phyloP scores from a whole-genome alignment of 140 eudicot species.

The Anethum foeniculum region DNA sequence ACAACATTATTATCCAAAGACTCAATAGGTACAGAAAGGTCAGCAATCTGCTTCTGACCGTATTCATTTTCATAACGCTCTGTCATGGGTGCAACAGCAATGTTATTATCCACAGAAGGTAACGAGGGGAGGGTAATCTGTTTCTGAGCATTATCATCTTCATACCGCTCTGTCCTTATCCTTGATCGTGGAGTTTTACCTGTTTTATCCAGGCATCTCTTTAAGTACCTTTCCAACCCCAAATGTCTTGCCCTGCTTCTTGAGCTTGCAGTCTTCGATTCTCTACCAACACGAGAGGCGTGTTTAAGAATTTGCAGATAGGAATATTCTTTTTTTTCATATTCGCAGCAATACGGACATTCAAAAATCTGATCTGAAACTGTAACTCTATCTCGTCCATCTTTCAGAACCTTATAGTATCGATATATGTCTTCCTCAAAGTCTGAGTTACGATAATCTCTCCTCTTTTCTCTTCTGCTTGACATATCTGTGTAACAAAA shows the following conservation, averaged over 20 bases:
- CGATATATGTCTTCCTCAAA: constrained; percentile 27
- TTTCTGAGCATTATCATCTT: not conserved
- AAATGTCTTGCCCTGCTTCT: constrained; percentile 52
- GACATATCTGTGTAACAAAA: constrained; percentile 25
- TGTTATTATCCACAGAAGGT: not conserved
- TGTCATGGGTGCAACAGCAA: not conserved
- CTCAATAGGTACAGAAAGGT: not conserved
- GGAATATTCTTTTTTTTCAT: constrained; percentile 28
- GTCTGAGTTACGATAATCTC: constrained; percentile 23
- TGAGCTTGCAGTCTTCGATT: constrained; percentile 40
- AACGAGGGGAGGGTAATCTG: not conserved
- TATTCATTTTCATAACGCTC: not conserved
- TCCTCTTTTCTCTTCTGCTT: constrained; percentile 25
- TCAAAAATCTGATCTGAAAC: constrained; percentile 25
- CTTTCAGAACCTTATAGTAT: constrained; percentile 47
- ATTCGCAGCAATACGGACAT: constrained; percentile 47
- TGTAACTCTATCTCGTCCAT: constrained; percentile 26
- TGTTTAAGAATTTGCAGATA: constrained; percentile 38
- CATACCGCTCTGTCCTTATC: not conserved
- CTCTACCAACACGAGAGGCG: constrained; percentile 37
- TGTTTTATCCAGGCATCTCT: constrained; percentile 22
- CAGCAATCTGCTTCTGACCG: not conserved
- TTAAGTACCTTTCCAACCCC: constrained; percentile 45
- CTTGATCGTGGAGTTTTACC: constrained; percentile 9
- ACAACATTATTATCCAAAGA: not conserved